Percentiles rank a stretch among this genome's conserved stretches.
These are phyloP conservation scores for Amborella trichopoda DNA, from an alignment of 164 flowering plant genomes.

Conservation along the genomic window DNA sequence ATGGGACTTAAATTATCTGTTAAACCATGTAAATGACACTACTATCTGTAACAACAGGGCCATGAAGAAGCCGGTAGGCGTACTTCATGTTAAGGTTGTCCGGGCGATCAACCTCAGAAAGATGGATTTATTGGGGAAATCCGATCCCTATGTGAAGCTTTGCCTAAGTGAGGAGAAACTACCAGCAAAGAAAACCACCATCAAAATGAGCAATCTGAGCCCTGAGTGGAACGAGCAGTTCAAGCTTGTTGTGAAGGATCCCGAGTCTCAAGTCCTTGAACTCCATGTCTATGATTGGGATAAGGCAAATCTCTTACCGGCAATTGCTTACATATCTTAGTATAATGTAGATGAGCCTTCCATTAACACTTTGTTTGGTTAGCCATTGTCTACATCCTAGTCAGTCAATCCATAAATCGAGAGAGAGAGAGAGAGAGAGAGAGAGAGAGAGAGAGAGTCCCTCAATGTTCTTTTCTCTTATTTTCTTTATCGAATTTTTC, in stretches of 20 bases:
- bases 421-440: too few species aligned
- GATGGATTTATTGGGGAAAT: conserved; percentile 53
- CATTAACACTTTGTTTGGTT: too few species aligned
- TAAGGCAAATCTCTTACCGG: too few species aligned
- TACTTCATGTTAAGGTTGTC: conserved; percentile 53
- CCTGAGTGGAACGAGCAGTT: conserved; percentile 74
- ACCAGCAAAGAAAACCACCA: conserved; percentile 44
- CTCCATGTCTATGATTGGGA: conserved; percentile 73
- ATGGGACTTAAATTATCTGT: background rate
- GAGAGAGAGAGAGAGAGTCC: too few species aligned
- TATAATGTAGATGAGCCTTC: too few species aligned
- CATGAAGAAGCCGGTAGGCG: conserved; percentile 60
- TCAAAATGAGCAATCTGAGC: conserved; percentile 47
- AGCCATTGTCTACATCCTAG: too few species aligned
- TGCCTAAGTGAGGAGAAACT: conserved; percentile 46
- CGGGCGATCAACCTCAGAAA: conserved; percentile 43
- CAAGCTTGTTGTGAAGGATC: conserved; percentile 59
- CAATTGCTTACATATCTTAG: too few species aligned
- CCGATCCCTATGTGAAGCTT: conserved; percentile 73
- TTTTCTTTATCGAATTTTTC: too few species aligned
- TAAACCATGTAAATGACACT: background rate
- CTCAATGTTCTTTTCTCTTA: too few species aligned
- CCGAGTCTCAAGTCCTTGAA: conserved; percentile 42
- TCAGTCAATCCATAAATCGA: background rate
- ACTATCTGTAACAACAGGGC: conserved; percentile 19